Conservation (phyloP, 2,329 filamentous ascomycete genomes). For the Nannizzia gypsea region DNA sequence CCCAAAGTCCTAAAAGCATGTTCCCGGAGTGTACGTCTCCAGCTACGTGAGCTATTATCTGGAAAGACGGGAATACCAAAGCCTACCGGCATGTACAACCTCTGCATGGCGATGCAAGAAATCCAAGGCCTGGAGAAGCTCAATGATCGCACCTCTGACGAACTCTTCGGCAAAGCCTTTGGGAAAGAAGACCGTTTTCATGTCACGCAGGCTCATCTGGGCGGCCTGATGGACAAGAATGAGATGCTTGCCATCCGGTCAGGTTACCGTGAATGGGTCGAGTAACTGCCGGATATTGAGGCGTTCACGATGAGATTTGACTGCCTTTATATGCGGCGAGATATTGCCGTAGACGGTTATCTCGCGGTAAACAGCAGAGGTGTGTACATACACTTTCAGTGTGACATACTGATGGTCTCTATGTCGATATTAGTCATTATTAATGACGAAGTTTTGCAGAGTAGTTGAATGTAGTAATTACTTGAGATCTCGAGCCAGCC, state of each 20-base stretch:
- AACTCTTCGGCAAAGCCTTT: constrained; percentile 17
- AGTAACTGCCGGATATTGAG: constrained; percentile 21
- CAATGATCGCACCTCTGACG: constrained; percentile 17
- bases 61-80: background rate
- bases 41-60: background rate
- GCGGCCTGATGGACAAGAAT: constrained; percentile 22
- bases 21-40: constrained; percentile 25
- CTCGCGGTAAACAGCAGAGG: constrained; percentile 19
- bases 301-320: constrained; percentile 17
- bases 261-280: constrained; percentile 22
- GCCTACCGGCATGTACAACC: constrained; percentile 22
- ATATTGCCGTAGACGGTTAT: constrained; percentile 21
- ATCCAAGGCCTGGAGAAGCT: constrained; percentile 21
- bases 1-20: constrained; percentile 21
- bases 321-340: constrained; percentile 9
- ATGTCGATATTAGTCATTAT: background rate
- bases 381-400: constrained; percentile 19
- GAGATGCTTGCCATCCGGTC: constrained; percentile 19
- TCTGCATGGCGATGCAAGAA: constrained; percentile 22
- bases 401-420: constrained; percentile 18
- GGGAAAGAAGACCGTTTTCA: constrained; percentile 15
- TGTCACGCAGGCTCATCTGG: constrained; percentile 19
- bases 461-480: background rate
- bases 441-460: background rate
- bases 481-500: constrained; percentile 16